Evolutionary conservation across 176 grass and related monocot species (phyloP).

Genomic region (Carex littledalei): DNA sequence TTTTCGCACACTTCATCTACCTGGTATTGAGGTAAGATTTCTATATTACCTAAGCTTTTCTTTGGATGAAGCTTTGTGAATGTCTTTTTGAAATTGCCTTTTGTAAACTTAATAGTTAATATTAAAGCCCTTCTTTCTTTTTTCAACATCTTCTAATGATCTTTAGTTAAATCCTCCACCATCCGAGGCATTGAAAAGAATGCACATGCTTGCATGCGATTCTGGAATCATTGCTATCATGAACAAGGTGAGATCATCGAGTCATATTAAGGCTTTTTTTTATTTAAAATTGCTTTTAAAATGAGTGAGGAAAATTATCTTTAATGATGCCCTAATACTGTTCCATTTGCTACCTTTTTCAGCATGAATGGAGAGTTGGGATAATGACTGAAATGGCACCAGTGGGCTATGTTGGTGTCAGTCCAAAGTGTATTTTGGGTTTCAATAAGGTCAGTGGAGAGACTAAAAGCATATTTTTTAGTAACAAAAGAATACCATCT

Average conservation of each 20-base stretch:
- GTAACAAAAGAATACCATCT: not conserved
- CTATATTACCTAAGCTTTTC: not conserved
- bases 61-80: not conserved
- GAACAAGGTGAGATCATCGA: slow-evolving; percentile 73
- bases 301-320: not conserved
- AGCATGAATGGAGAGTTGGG: slow-evolving; percentile 91
- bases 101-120: not conserved
- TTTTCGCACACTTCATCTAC: slow-evolving; percentile 70
- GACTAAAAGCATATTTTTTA: not conserved
- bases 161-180: slow-evolving; percentile 71
- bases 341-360: slow-evolving; percentile 7
- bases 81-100: not conserved
- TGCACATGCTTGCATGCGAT: slow-evolving; percentile 98
- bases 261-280: not conserved
- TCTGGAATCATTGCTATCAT: slow-evolving; percentile 92
- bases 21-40: slow-evolving; percentile 65
- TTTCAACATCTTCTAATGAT: not conserved
- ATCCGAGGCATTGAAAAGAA: slow-evolving; percentile 86
- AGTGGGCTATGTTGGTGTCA: slow-evolving; percentile 82
- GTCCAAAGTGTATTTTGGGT: slow-evolving; percentile 86
- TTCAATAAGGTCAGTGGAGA: slow-evolving; percentile 74
- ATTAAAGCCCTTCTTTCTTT: slow-evolving; percentile 7
- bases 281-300: not conserved
- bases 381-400: slow-evolving; percentile 99
- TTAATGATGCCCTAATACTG: not conserved